Conservation (phyloP, 1,284 basidiomycete genomes). For the Golubevia pallescens region DNA sequence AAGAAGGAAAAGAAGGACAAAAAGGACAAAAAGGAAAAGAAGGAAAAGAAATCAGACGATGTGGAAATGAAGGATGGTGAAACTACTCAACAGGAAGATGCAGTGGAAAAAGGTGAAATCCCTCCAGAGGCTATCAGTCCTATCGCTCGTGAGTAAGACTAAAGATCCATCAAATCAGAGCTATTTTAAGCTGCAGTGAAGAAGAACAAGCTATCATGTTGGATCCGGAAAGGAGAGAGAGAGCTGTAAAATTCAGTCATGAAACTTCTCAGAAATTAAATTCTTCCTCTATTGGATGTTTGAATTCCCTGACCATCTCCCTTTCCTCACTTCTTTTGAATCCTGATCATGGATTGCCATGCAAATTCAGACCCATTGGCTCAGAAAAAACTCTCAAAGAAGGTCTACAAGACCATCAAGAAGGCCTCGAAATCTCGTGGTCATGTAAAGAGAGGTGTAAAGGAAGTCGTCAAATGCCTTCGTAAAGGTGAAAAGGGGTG, state of each 20-base stretch:
- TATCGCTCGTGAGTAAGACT: constrained; percentile 33
- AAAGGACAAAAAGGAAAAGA: neutral
- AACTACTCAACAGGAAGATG: constrained; percentile 24
- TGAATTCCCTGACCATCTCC: neutral
- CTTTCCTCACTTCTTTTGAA: neutral
- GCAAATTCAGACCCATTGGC: constrained; percentile 41
- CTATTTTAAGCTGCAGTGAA: no score
- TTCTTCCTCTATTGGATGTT: neutral
- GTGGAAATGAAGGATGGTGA: neutral
- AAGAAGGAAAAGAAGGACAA: neutral
- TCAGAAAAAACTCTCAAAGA: constrained; percentile 49
- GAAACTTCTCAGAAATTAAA: neutral
- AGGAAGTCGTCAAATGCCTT: constrained; percentile 62
- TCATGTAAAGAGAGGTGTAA: constrained; percentile 63
- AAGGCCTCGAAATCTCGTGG: constrained; percentile 61
- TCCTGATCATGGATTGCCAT: neutral
- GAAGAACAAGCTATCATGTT: neutral
- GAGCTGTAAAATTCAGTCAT: neutral
- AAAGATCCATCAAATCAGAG: no score
- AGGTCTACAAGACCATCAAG: constrained; percentile 62
- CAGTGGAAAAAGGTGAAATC: constrained; percentile 13
- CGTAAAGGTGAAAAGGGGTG: constrained; percentile 59
- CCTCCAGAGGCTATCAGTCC: constrained; percentile 24
- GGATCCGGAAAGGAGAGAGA: neutral
- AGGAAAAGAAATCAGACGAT: neutral